Evolutionary conservation across 352 stramenopile species (phyloP), one percentile per base, ranked within the genome.

Genomic region (Pythium monospermum): DNA sequence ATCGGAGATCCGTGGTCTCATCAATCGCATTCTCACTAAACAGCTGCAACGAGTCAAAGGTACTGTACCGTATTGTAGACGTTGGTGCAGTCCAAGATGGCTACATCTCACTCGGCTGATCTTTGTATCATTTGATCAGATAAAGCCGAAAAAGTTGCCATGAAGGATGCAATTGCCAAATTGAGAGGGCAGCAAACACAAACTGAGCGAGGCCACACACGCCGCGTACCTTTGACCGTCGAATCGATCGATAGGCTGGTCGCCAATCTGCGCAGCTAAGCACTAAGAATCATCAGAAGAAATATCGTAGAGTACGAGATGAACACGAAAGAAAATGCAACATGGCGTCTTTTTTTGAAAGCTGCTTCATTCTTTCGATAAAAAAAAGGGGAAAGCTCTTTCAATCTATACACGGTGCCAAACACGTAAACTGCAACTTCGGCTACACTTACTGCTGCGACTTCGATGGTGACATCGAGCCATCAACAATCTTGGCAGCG

Each of bases 401-500:
- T 65, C 57, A 63, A 65, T 65, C 57, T 65, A 65, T 66, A 61
- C 58, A 61, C 51, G 49, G 18, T 21, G 13, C 33, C 37, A 33
- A 31, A 40, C 50, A 46, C 50, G 25, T 12, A 11, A 7, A 28
- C 4, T 18, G 21, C 44, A 32, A 18, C 18, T 16, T 37, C 28
- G 45, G 19, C 27, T 41, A 31, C 32, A 21, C 22, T 54, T 59
- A 57, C 37, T 51, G 44, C 33, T 46, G 62, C 57, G 68, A 69
- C 19, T 51, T 52, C 10, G 65, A 53, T 38, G 60, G 62, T 22
- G 61, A 61, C 31, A 57, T 19, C 53, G 64, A 76, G 49, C 53
- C 61, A 26, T 94, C 80, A 7, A 91, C 75, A 41, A 94, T 86
- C 66, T 85, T 85, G 46, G 57, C 66, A 32, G 81, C 81, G 16